phyloP scores from a whole-genome alignment of 2,329 filamentous ascomycete species.

The Colletotrichum sansevieriae region DNA sequence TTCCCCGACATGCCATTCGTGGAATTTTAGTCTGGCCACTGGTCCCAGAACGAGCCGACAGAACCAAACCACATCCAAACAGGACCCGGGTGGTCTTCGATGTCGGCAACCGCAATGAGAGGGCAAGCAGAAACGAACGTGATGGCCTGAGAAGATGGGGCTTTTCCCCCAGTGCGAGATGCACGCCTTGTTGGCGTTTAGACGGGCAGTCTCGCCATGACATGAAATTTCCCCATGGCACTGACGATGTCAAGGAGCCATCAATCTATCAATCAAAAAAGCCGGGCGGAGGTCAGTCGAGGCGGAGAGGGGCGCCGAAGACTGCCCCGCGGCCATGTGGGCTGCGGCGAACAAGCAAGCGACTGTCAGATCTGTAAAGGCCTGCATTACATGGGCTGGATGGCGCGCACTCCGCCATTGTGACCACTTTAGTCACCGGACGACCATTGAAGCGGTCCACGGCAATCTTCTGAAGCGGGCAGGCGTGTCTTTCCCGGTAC shows the following conservation, averaged over 20 bases:
- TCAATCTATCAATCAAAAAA: constrained; percentile 25
- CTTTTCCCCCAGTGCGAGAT: not conserved
- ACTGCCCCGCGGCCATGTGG: constrained; percentile 7
- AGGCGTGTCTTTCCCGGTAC: not conserved
- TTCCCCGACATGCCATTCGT: constrained; percentile 38
- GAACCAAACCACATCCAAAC: not conserved
- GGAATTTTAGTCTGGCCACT: constrained; percentile 21
- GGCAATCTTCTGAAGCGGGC: not conserved
- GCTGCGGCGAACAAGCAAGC: constrained; percentile 11
- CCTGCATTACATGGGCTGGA: not conserved
- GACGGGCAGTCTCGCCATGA: constrained; percentile 19
- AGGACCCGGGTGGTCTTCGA: not conserved
- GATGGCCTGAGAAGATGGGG: not conserved
- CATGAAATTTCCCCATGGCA: constrained; percentile 23
- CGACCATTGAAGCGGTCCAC: constrained; percentile 9
- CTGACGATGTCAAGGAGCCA: constrained; percentile 34
- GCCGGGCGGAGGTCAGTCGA: constrained; percentile 20
- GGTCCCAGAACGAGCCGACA: constrained; percentile 32
- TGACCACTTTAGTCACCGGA: constrained; percentile 8
- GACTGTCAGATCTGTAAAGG: constrained; percentile 11
- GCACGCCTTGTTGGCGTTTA: not conserved
- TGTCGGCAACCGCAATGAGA: constrained; percentile 8
- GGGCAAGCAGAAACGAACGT: not conserved
- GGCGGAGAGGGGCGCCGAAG: constrained; percentile 18
- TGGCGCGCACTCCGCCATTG: constrained; percentile 19